Evolutionary conservation across 2,329 filamentous ascomycete genomes (phyloP), one percentile per base, ranked within the genome.

Genomic region (Botrytis porri): DNA sequence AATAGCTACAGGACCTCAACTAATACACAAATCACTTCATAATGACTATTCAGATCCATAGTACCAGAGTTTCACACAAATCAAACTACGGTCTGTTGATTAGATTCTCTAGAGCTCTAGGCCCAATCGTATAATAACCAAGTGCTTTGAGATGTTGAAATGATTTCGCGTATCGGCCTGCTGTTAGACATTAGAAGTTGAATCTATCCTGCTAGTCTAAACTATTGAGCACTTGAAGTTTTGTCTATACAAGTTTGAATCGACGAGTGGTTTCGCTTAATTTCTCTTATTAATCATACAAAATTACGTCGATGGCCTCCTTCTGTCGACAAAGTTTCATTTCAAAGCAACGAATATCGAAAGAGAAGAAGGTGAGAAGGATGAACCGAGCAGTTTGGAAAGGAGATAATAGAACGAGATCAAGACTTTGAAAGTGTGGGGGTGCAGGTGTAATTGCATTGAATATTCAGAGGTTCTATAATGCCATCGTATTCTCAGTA

Each of bases 161-260:
- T 16, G 0, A 16, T n/a, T 14, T 3, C 25, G 48, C n/a, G 25
- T n/a, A 54, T n/a, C 12, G 5, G 16, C 5, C 25, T 54, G 12
- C 48, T n/a, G 2, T n/a, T n/a, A 2, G 7, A n/a, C 0, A 16
- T 54, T 14, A 12, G 16, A 7, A 14, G 0, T n/a, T 3, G 22
- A 51, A 51, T 51, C 10, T 51, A 51, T 10, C 10, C 22, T 14
- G 48, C 48, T n/a, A 16, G 12, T 54, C 48, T n/a, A 54, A 12
- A 16, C 5, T 54, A 14, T n/a, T n/a, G 48, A 25, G 16, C 5
- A 54, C 25, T 54, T 54, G 7, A 5, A n/a, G n/a, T n/a, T n/a
- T n/a, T n/a, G n/a, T 54, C 7, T n/a, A 16, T n/a, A 6, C 0
- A 16, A n/a, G 5, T 54, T n/a, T n/a, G 48, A n/a, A 2, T 6